Evolutionary conservation across 345 rosid species (phyloP).

Genomic region (Camelina sativa): DNA sequence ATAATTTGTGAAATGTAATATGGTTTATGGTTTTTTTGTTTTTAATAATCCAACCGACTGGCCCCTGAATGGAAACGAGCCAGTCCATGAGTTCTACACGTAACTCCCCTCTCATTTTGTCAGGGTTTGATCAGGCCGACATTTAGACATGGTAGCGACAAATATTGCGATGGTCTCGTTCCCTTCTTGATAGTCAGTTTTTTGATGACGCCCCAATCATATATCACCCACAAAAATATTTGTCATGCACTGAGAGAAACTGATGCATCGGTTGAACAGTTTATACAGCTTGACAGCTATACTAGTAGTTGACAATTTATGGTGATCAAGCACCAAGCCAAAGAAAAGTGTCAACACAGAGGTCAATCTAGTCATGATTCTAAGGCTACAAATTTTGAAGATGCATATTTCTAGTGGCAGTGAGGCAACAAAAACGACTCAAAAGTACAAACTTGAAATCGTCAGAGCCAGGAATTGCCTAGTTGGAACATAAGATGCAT

Average conservation of each 20-base stretch:
- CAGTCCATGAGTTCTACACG: background rate
- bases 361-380: conserved; percentile 6
- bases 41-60: background rate
- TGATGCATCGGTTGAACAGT: background rate
- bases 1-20: background rate
- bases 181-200: background rate
- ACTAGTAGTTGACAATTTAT: background rate
- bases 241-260: conserved; percentile 2
- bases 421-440: background rate
- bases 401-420: background rate
- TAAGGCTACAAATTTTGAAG: background rate
- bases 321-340: conserved; percentile 8
- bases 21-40: background rate
- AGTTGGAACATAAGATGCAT: conserved; percentile 9
- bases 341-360: background rate
- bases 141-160: no score
- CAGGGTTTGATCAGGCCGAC: no score
- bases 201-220: background rate
- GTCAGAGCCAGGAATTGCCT: background rate
- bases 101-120: no score
- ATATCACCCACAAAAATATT: background rate
- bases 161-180: background rate
- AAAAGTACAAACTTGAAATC: background rate
- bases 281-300: background rate
- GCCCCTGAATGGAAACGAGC: background rate